Conservation (phyloP, 2,329 filamentous ascomycete genomes). For the Pestalotiopsis sp. region DNA sequence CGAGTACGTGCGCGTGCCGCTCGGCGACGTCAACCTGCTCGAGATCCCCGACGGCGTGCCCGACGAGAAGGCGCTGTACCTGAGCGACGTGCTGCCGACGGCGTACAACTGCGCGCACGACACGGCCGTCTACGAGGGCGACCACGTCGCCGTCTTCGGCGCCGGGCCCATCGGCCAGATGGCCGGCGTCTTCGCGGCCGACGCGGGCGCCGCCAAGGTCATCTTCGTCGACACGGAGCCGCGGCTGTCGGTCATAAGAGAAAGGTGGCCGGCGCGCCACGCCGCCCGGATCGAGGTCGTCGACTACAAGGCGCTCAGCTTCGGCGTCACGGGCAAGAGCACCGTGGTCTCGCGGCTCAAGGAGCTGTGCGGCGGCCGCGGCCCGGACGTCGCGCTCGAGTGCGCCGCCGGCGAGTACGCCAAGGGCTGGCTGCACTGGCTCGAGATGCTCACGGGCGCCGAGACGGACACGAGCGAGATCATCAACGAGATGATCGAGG, state of each 20-base stretch:
- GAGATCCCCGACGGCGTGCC: conserved; percentile 77
- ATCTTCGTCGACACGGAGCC: conserved; percentile 77
- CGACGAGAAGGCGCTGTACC: conserved; percentile 80
- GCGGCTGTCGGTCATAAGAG: conserved; percentile 67
- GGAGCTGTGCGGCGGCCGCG: conserved; percentile 69
- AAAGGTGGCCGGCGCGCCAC: conserved; percentile 53
- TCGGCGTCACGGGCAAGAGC: conserved; percentile 55
- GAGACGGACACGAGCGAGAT: conserved; percentile 87
- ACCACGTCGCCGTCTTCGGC: conserved; percentile 82
- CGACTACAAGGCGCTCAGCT: conserved; percentile 63
- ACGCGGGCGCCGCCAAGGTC: conserved; percentile 72
- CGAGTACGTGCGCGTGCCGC: conserved; percentile 81
- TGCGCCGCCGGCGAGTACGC: conserved; percentile 62
- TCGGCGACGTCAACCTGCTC: conserved; percentile 78
- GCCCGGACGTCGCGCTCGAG: conserved; percentile 67
- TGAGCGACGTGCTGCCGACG: conserved; percentile 79
- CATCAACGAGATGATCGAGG: conserved; percentile 76
- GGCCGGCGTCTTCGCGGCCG: conserved; percentile 71
- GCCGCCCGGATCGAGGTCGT: conserved; percentile 62
- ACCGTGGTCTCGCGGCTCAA: conserved; percentile 73
- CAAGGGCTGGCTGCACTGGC: conserved; percentile 60
- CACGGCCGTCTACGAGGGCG: conserved; percentile 74
- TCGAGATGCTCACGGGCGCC: conserved; percentile 60
- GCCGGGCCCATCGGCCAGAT: conserved; percentile 86
- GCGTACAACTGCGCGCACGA: conserved; percentile 83